Evolutionary conservation across 495 filamentous ascomycete genomes (phyloP), one percentile per base, ranked within the genome.

Genomic region (Letharia lupina): DNA sequence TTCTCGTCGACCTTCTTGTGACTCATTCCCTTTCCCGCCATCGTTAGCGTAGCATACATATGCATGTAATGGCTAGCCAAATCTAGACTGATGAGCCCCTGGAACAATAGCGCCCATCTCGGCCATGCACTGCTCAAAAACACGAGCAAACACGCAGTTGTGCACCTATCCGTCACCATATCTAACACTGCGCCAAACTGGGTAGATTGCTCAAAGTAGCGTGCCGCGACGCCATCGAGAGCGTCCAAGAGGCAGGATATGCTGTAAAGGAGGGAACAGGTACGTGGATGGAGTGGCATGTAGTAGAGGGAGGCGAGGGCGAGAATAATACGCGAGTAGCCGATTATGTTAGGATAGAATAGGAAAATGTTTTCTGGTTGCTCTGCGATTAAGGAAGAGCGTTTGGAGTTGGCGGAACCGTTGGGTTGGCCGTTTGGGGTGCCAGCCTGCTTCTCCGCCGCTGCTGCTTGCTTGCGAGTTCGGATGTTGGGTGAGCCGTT

Each of bases 11-110:
- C 86, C 69, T 89, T 94, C 87, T 98, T 98, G 78, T 98, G 94
- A 73, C 90, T 94, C 74, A 86, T 83, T 52, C 83, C 83, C 12
- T 57, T 59, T 20, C 69, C 68, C 44, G 87, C 91, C 89, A 95
- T 91, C 70, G 84, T 84, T 64, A 91, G 74, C 20, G 91, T 96
- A 15, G 91, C 92, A 75, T 91, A 98, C 91, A 98, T 97, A 78
- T 98, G 95, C 81, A 97, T 90, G 77, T 97, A 98, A 76, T 98
- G 94, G 77, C 90, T 94, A 44, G 95, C 91, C 69, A 98, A 77
- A 76, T 98, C 94, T 72, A 98, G 74, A 62, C 86, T 86, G 72
- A 98, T 98, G 72, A 98, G 80, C 40, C 87, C 83, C 79, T 98
- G 95, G 84, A 98, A 98, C 60, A 98, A 64, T 68, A 98, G 87